Evolutionary conservation across 306 rosid genomes (phyloP), one percentile per base, ranked within the genome.

Genomic region (Vigna angularis): DNA sequence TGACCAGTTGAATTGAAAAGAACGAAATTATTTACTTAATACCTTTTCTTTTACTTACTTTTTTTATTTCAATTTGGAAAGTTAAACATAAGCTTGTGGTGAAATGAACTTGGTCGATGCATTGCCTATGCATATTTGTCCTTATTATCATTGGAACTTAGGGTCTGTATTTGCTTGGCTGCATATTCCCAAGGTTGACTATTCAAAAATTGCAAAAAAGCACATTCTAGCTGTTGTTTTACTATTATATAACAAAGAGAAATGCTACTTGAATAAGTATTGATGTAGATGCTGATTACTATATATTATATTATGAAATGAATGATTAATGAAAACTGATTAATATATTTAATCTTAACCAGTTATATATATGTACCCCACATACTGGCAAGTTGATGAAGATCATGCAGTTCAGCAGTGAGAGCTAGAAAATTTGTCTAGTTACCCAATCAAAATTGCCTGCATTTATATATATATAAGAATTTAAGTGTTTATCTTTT

Each of bases 181-280:
- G 26, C 2, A 24, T 26, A 26, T 26, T 26, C 28, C 28, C 28
- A 26, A 26, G 28, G 28, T 3, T 26, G 83, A 74, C 77, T 24
- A 34, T 49, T 82, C 74, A 40, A 76, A 73, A 64, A 59, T 69
- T 51, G 68, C 32, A 83, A 69, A 48, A 26, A 57, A 30, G 48
- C 12, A 22, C 17, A 42, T 30, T 42, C 30, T 44, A 14, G 51
- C 30, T 44, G 14, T 51, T 10, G 7, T 13, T 18, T 74, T 72
- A 58, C 49, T 72, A 48, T 61, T 57, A 57, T 30, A 69, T 9
- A 75, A 59, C 42, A 61, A 70, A 75, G 77, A 62, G 73, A 75
- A 81, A 61, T 28, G 20, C 73, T 51, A 50, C 50, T 81, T 81
- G 77, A 38, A 20, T 11, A 56, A 20, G 34, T 56, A 38, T 59